These are phyloP conservation scores for Crithidia mellificae DNA, from an alignment of 208 protist species.

Conservation along the genomic window DNA sequence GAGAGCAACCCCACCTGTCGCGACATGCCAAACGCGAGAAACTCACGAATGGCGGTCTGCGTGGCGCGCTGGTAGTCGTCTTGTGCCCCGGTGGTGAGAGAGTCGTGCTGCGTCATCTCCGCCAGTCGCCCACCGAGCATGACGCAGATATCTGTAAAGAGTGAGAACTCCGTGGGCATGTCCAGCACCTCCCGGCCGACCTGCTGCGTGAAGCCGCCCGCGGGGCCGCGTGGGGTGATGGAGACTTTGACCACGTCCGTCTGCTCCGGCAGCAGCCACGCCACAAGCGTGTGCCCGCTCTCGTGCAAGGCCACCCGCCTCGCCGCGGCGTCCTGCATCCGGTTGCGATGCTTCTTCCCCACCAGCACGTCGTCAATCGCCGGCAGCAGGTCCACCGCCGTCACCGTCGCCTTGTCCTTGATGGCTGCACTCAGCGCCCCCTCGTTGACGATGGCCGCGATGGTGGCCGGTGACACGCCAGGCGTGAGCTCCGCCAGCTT, in stretches of 20 bases:
- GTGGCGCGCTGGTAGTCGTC: constrained; percentile 94
- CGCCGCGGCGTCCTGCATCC: constrained; percentile 57
- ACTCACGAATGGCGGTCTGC: constrained; percentile 58
- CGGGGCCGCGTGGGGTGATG: constrained; percentile 91
- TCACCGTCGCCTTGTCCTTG: constrained; percentile 91
- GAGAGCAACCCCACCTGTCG: constrained; percentile 67
- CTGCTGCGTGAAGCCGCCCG: constrained; percentile 84
- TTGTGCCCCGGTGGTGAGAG: constrained; percentile 89
- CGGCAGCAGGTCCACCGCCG: constrained; percentile 58
- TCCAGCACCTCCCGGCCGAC: constrained; percentile 77
- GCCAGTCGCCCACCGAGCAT: constrained; percentile 95
- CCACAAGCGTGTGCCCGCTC: constrained; percentile 95
- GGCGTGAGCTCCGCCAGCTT: constrained; percentile 82
- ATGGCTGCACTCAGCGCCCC: constrained; percentile 90
- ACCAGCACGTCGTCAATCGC: constrained; percentile 89
- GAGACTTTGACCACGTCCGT: constrained; percentile 95
- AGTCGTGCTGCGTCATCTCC: constrained; percentile 91
- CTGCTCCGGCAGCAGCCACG: constrained; percentile 90
- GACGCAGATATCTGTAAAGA: constrained; percentile 92
- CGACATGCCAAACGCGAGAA: constrained; percentile 86
- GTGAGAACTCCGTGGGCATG: constrained; percentile 85
- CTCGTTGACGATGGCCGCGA: constrained; percentile 90
- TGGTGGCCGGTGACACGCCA: constrained; percentile 93
- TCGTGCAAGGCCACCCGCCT: constrained; percentile 93
- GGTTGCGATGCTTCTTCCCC: constrained; percentile 83